A percentile compares a stretch with the other conserved stretches of the same genome.
Evolutionary conservation across 495 filamentous ascomycete species (phyloP).

Genomic region (Penicillium arizonense): DNA sequence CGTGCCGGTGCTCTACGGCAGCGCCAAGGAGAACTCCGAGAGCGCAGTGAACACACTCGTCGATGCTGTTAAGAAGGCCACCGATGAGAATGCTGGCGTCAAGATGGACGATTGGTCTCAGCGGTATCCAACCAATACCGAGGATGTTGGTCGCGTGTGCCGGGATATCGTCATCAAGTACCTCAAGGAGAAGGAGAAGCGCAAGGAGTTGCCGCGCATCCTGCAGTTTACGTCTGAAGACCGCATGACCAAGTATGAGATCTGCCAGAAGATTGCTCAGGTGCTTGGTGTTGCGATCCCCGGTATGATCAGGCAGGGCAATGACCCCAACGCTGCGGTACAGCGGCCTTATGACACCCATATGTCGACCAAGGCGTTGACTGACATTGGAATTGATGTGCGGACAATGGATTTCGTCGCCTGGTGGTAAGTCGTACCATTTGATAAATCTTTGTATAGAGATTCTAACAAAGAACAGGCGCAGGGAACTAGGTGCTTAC

Average conservation of each 20-base stretch:
- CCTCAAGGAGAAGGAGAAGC: slow-evolving; percentile 40
- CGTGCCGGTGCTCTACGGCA: slow-evolving; percentile 87
- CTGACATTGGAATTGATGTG: slow-evolving; percentile 75
- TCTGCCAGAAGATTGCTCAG: slow-evolving; percentile 75
- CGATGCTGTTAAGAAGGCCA: slow-evolving; percentile 67
- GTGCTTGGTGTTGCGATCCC: slow-evolving; percentile 76
- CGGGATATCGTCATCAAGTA: slow-evolving; percentile 70
- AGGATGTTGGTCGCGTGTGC: slow-evolving; percentile 83
- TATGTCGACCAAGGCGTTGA: slow-evolving; percentile 72
- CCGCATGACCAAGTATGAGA: slow-evolving; percentile 86
- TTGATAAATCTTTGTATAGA: not conserved
- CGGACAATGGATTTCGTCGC: slow-evolving; percentile 70
- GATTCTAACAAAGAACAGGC: slow-evolving; percentile 31
- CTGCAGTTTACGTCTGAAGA: slow-evolving; percentile 90
- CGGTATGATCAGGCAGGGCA: slow-evolving; percentile 68
- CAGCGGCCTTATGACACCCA: slow-evolving; percentile 89
- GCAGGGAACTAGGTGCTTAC: slow-evolving; percentile 37
- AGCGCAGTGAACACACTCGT: slow-evolving; percentile 83
- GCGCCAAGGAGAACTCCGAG: slow-evolving; percentile 56
- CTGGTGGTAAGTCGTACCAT: slow-evolving; percentile 70
- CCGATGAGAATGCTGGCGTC: slow-evolving; percentile 54
- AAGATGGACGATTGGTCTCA: slow-evolving; percentile 90
- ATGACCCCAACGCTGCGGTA: slow-evolving; percentile 71
- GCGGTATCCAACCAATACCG: slow-evolving; percentile 82
- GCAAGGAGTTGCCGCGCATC: slow-evolving; percentile 60